Conservation (phyloP, 2,329 filamentous ascomycete species). For the Neurospora crassa region DNA sequence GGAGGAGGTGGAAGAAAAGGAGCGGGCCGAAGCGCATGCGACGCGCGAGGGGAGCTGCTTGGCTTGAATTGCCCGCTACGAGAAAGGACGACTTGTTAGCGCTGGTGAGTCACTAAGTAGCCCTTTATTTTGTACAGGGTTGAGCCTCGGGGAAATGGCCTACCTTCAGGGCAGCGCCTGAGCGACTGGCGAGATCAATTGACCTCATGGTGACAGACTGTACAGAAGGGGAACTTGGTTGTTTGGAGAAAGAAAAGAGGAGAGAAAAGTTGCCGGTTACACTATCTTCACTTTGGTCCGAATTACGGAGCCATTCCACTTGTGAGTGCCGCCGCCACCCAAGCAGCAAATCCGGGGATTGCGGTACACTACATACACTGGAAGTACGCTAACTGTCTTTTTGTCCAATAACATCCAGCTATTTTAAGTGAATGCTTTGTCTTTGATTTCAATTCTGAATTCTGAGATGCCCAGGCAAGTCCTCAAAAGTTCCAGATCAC, state of each 20-base stretch:
- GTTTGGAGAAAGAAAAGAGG: slow-evolving; percentile 10
- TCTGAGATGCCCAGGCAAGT: neutral
- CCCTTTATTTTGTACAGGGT: neutral
- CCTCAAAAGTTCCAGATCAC: neutral
- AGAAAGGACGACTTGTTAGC: slow-evolving; percentile 3
- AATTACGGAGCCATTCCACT: neutral
- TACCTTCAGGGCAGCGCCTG: slow-evolving; percentile 39
- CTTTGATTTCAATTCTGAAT: neutral
- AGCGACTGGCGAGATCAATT: slow-evolving; percentile 40
- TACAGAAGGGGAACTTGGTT: slow-evolving; percentile 1
- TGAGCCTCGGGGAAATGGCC: neutral
- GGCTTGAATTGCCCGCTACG: slow-evolving; percentile 27
- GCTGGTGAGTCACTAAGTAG: neutral
- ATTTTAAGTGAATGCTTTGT: neutral
- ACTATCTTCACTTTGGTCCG: neutral
- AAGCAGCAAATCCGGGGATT: neutral
- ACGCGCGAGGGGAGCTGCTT: slow-evolving; percentile 21
- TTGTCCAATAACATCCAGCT: neutral
- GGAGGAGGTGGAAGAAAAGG: slow-evolving; percentile 19
- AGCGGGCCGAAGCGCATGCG: slow-evolving; percentile 11
- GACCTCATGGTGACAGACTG: slow-evolving; percentile 31
- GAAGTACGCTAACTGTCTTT: neutral
- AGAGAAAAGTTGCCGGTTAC: neutral
- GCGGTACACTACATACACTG: neutral
- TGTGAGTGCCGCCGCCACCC: neutral